Base-by-base conservation (phyloP, 768 basidiomycete genomes). In the Phlebiopsis flavidoalba region DNA sequence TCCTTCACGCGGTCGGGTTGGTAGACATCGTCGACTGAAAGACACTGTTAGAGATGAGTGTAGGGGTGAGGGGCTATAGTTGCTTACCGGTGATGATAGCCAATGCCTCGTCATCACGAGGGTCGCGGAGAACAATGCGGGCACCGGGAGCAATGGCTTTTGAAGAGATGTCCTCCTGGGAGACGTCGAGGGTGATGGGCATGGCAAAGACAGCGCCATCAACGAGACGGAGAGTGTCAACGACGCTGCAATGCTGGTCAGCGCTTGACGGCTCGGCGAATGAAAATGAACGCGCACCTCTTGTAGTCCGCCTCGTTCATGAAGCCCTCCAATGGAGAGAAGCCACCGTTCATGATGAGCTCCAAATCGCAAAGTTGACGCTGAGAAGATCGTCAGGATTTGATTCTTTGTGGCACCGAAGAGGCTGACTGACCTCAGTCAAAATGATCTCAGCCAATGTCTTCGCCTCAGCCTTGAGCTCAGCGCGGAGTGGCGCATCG, bases 301-400 rank as follows among this genome's bases (percentile, higher is more conserved):
- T 80, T 86, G 76, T 98, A 99, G 73, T 99, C 95, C 53, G 75
- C 78, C 77, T 98, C 85, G 72, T 85, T 90, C 89, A 98, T 86
- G 79, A 98, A 99, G 7, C 97, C 96, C 73, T 98, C 96, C 21
- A 99, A 81, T 47, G 97, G 97, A 65, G 95, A 98, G 79, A 99
- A 99, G 10, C 97, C 97, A 59, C 97, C 97, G 75, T 95, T 98
- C 55, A 87, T 81, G 72, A 99, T 93, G 63, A 99, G 84, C 74
- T 99, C 97, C 51, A 98, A 84, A 72, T 98, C 96, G 72, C 96
- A 98, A 49, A 98, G 79, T 83, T 98, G 95, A 62, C 95, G 89
- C 94, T 96, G 70, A 43, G 61, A 37, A 33, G 8, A 24, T 15
- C 48, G 53, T 59, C 33, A 64, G 48, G 63, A 61, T 43, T 49